Evolutionary conservation across 306 rosid species (phyloP).

Genomic region (Mucuna pruriens): DNA sequence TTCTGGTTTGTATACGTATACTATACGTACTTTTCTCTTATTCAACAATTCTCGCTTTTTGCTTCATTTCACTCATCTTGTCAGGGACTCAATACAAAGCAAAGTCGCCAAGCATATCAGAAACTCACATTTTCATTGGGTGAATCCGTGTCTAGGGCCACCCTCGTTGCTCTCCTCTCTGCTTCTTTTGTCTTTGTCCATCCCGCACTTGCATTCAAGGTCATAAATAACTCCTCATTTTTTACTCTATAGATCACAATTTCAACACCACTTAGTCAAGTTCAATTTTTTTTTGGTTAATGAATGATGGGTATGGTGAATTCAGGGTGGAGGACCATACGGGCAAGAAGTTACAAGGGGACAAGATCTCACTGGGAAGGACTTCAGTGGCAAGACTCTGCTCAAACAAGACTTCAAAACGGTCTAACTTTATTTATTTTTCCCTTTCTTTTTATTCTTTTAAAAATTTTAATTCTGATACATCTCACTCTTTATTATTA

Average conservation of each 20-base stretch:
- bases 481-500: not conserved
- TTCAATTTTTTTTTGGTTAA: not conserved
- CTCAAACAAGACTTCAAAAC: conserved; percentile 97
- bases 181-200: conserved; percentile 70
- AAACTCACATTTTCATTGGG: conserved; percentile 42
- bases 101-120: conserved; percentile 41
- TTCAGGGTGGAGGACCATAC: conserved; percentile 93
- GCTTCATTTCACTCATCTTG: not conserved
- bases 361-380: conserved; percentile 88
- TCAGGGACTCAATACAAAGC: conserved; percentile 41
- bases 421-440: conserved; percentile 43
- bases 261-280: conserved; percentile 13
- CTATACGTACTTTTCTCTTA: not conserved
- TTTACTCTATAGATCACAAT: not conserved
- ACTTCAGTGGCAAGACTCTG: conserved; percentile 87
- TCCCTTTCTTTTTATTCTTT: not conserved
- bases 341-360: conserved; percentile 93
- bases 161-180: conserved; percentile 71
- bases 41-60: not conserved
- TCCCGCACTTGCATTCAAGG: conserved; percentile 90
- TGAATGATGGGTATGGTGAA: conserved; percentile 9
- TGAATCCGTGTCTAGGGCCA: conserved; percentile 59
- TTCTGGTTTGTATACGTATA: conserved; percentile 16
- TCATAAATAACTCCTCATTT: not conserved
- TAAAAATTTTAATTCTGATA: not conserved